Conservation (phyloP, 2,329 filamentous ascomycete genomes). For the Penicillium rolfsii region DNA sequence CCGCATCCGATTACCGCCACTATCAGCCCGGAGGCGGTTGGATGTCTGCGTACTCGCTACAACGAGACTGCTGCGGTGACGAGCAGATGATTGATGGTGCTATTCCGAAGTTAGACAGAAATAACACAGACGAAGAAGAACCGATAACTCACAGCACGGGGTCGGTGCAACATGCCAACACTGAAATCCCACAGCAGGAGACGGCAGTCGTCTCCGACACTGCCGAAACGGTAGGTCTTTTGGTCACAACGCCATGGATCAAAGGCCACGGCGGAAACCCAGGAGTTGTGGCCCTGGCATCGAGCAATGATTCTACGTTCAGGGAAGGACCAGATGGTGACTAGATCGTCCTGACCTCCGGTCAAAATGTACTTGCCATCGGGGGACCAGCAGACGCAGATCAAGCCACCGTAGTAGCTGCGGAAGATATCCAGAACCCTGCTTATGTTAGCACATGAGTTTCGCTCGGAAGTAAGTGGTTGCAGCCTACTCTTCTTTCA, state of each 20-base stretch:
- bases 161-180: conserved; percentile 91
- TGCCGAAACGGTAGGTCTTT: conserved; percentile 92
- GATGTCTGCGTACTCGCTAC: conserved; percentile 40
- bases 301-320: conserved; percentile 85
- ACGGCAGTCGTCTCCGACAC: conserved; percentile 90
- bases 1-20: conserved; percentile 62
- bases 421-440: conserved; percentile 85
- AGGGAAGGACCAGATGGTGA: conserved; percentile 90
- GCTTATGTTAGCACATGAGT: conserved; percentile 6
- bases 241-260: conserved; percentile 98
- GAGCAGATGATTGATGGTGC: conserved; percentile 42
- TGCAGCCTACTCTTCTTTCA: conserved; percentile 75
- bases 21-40: conserved; percentile 65
- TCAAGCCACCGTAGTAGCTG: conserved; percentile 90
- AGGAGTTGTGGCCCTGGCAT: conserved; percentile 93
- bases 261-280: conserved; percentile 91
- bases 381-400: conserved; percentile 95
- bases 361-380: conserved; percentile 95
- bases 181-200: conserved; percentile 96
- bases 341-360: conserved; percentile 91
- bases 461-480: not conserved
- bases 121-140: conserved; percentile 9
- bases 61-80: conserved; percentile 45
- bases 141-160: conserved; percentile 70
- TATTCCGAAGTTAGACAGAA: conserved; percentile 24